Evolutionary conservation across 1,284 basidiomycete species (phyloP).

Genomic region (Ganoderma multipileum): DNA sequence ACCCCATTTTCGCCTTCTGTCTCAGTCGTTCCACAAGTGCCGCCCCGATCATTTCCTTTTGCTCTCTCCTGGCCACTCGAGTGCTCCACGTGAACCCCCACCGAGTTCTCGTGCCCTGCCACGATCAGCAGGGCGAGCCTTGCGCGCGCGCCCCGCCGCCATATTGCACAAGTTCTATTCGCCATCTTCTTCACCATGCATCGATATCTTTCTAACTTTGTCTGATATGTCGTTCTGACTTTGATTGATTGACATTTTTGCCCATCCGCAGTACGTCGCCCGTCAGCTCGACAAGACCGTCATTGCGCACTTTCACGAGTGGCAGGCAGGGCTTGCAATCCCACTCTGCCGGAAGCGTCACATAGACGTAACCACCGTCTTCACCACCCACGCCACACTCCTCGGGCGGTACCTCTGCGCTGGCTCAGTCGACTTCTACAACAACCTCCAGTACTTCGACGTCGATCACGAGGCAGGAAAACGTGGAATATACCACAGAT

Average conservation of each 20-base stretch:
- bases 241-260: neutral
- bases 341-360: conserved; percentile 96
- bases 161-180: neutral
- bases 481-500: conserved; percentile 90
- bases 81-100: conserved; percentile 15
- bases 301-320: conserved; percentile 98
- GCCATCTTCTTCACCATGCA: conserved; percentile 4
- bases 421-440: conserved; percentile 98
- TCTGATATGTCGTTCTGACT: conserved; percentile 15
- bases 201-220: neutral
- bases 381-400: conserved; percentile 98
- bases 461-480: conserved; percentile 99
- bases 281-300: conserved; percentile 85
- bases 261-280: conserved; percentile 72
- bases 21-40: neutral
- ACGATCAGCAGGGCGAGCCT: neutral
- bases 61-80: conserved; percentile 1
- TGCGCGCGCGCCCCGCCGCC: neutral
- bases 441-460: conserved; percentile 99
- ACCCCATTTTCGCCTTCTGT: neutral
- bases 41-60: conserved; percentile 10
- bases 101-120: conserved; percentile 12
- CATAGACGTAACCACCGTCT: conserved; percentile 97
- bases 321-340: conserved; percentile 98
- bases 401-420: conserved; percentile 98